Base-by-base conservation (phyloP, 441 rosid species). In the Adansonia madagascariensis region DNA sequence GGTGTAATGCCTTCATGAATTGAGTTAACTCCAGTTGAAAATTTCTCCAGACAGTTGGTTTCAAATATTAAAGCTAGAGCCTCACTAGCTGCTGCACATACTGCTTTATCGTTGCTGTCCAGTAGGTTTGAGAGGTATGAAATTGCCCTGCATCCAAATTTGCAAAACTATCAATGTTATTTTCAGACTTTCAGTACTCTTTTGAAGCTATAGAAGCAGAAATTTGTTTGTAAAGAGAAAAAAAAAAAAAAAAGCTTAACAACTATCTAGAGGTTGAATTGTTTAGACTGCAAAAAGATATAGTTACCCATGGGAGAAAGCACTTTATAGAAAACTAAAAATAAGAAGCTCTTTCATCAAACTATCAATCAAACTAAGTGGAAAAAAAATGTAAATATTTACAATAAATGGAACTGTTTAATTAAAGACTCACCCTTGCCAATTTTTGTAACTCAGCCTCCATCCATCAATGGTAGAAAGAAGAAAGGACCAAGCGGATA, bases 401-500 rank as follows among this genome's bases (percentile, higher is more conserved):
- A 52, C 22, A 9, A 72, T 0, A 11, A 10, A 9, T 17, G 17
- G 0, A 41, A 27, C 31, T 17, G 12, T 52, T 68, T 68, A 65
- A 68, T 47, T 44, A 46, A 22, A 66, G 11, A 24, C 75, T 72
- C 35, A 72, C 59, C 53, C 65, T 43, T 61, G 70, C 82, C 82
- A 71, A 10, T 18, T 1, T 52, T 64, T 75, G 17, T 69, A 59
- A 8, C 50, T 62, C 5, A 79, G 47, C 10, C 49, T 69, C 78
- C 69, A 67, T 1, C 75, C 70, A 20, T 69, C 65, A 52, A 75
- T 7, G n/a, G 82, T 79, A 6, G 71, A 18, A 24, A 79, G 71
- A 74, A 79, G 78, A 79, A 79, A 61, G 20, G 71, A 68, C 82
- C 71, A 75, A 10, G 65, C 65, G n/a, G 75, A 60, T 71, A 79